Evolutionary conservation across 2,329 filamentous ascomycete genomes (phyloP), one percentile per base, ranked within the genome.

Genomic region (Alternaria brassicae): DNA sequence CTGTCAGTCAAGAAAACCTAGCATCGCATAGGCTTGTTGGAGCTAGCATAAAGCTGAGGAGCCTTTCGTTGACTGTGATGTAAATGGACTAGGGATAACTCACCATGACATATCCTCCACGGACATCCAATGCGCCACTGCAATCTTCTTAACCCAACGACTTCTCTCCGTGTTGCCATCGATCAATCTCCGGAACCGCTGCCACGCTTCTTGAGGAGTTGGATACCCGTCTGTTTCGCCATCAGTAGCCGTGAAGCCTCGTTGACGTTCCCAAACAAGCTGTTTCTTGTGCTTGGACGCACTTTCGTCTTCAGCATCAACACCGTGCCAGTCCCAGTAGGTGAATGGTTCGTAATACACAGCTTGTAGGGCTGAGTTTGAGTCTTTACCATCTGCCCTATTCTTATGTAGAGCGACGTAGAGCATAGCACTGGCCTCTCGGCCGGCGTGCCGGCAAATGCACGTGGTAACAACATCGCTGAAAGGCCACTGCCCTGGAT

Each of bases 291-390:
- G 34, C 6, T 49, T 47, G 12, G 42, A 48, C 1, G 60, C 50
- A 36, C 25, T 42, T 3, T 19, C 30, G 12, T 58, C 52, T 40
- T 59, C 51, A 15, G 53, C 47, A 53, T 49, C 34, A 3, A 60
- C 17, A 1, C 61, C 65, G 44, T 66, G 56, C 71, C 72, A 74
- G 56, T 73, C 71, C 62, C 59, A 70, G 57, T 69, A 73, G 3
- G 61, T 68, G 50, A 72, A 73, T 6, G 71, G 70, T 42, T 73
- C 69, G 40, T 62, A 59, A 17, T 66, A 56, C 27, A 60, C 54
- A 4, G 58, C 57, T 40, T 45, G 27, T 21, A 54, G 30, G 15
- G 60, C 58, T 21, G 51, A 58, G 10, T 53, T 23, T 27, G 30
- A 34, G 12, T 36, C 53, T 34, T 36, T 7, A 40, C 28, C 10